Percentiles rank a stretch among this genome's conserved stretches.
Evolutionary conservation across 1,139 yeast genomes (phyloP).

Genomic region (Suhomyces atakaporum): DNA sequence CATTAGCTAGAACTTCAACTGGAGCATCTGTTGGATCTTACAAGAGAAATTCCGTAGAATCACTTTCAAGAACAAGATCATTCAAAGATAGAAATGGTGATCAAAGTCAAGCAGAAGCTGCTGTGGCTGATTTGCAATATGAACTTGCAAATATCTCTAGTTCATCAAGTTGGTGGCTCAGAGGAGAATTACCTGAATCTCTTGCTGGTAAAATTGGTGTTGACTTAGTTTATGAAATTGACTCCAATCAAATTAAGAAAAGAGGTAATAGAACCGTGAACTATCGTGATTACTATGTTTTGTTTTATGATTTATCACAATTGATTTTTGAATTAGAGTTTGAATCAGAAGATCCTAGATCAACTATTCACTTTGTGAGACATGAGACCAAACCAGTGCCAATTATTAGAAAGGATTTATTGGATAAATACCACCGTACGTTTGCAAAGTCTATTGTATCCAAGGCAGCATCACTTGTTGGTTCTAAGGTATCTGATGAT

Average conservation of each 20-base stretch:
- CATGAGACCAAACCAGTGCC: conserved; percentile 49
- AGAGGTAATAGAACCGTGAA: conserved; percentile 56
- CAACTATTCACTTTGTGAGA: conserved; percentile 51
- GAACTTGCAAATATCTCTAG: conserved; percentile 39
- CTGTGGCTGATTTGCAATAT: conserved; percentile 28
- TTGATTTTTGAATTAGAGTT: conserved; percentile 58
- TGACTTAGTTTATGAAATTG: conserved; percentile 65
- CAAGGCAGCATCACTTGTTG: conserved; percentile 44
- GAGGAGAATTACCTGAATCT: conserved; percentile 59
- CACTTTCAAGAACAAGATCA: conserved; percentile 22
- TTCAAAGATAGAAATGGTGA: conserved; percentile 22
- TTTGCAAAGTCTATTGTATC: conserved; percentile 48
- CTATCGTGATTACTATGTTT: conserved; percentile 68
- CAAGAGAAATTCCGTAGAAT: conserved; percentile 16
- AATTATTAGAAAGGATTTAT: conserved; percentile 43
- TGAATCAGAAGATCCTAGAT: conserved; percentile 56
- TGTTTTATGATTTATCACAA: conserved; percentile 75
- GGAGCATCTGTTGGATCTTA: conserved; percentile 7
- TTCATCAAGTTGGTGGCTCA: conserved; percentile 64
- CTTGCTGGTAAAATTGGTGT: conserved; percentile 46
- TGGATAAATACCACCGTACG: conserved; percentile 52
- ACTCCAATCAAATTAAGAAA: conserved; percentile 54
- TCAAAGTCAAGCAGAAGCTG: conserved; percentile 33
- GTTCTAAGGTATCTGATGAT: conserved; percentile 31
- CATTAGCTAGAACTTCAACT: conserved; percentile 18